phyloP scores from a whole-genome alignment of 768 basidiomycete species.

The Boletus subparvulus region DNA sequence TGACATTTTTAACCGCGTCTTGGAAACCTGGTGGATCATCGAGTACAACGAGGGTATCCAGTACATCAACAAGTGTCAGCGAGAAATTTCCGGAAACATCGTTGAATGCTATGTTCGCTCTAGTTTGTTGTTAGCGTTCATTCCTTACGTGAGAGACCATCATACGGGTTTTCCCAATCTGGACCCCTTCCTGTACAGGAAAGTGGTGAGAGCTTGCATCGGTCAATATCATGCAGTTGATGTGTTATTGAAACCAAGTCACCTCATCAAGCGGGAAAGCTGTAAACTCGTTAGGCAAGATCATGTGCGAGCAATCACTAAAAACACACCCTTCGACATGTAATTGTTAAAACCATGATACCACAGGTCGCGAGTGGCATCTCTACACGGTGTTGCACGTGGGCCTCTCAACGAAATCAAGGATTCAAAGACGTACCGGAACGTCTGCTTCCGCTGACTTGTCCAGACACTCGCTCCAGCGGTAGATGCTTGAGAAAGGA shows the following conservation, averaged over 20 bases:
- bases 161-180: conserved; percentile 81
- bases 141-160: conserved; percentile 15
- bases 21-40: conserved; percentile 78
- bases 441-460: conserved; percentile 51
- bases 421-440: conserved; percentile 44
- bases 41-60: conserved; percentile 91
- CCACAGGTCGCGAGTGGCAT: conserved; percentile 76
- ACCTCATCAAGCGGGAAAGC: conserved; percentile 91
- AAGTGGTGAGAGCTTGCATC: conserved; percentile 73
- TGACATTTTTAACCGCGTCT: conserved; percentile 77
- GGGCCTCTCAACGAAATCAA: not conserved
- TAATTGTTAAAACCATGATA: conserved; percentile 89
- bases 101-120: conserved; percentile 75
- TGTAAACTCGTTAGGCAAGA: conserved; percentile 32
- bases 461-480: conserved; percentile 49
- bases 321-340: conserved; percentile 70
- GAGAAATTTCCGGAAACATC: conserved; percentile 96
- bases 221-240: conserved; percentile 14
- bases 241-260: conserved; percentile 13
- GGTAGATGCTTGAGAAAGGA: conserved; percentile 13
- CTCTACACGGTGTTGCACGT: conserved; percentile 40
- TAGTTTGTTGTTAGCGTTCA: conserved; percentile 25
- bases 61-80: conserved; percentile 73
- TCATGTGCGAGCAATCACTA: not conserved
- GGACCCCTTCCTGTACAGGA: conserved; percentile 88